Percentiles rank a stretch among this genome's conserved stretches.
phyloP scores from a whole-genome alignment of 169 alveolate genomes.

The Plasmodium gonderi region DNA sequence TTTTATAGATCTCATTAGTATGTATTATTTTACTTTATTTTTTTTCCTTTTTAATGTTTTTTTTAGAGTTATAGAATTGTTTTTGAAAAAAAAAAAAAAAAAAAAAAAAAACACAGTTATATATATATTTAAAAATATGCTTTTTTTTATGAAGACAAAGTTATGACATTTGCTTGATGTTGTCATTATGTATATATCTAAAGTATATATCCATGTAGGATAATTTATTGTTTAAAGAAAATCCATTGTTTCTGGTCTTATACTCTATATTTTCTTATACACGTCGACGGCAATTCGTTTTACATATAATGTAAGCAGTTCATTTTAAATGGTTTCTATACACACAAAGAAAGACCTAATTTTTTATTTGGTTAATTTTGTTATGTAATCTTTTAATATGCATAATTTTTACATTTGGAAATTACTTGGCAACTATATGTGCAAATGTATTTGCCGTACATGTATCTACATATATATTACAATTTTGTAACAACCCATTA shows the following conservation, averaged over 20 bases:
- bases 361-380: background rate
- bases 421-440: background rate
- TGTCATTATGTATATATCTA: background rate
- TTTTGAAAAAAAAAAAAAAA: constrained; percentile 38
- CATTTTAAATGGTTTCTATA: background rate
- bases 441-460: background rate
- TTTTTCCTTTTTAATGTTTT: constrained; percentile 1
- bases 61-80: constrained; percentile 34
- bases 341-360: background rate
- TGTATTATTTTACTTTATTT: background rate
- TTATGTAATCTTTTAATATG: background rate
- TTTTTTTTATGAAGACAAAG: background rate
- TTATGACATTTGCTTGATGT: background rate
- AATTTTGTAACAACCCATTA: background rate
- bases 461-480: background rate
- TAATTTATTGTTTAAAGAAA: background rate
- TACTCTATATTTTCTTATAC: background rate
- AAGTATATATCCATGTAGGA: background rate
- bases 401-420: background rate
- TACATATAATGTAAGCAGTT: background rate
- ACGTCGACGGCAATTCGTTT: background rate
- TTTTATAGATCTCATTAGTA: background rate
- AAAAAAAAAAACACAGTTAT: no score
- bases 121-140: constrained; percentile 1
- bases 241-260: background rate